A percentile compares a stretch with the other conserved stretches of the same genome.
Evolutionary conservation across 2,329 filamentous ascomycete genomes (phyloP).

Genomic region (Periconia sp.): DNA sequence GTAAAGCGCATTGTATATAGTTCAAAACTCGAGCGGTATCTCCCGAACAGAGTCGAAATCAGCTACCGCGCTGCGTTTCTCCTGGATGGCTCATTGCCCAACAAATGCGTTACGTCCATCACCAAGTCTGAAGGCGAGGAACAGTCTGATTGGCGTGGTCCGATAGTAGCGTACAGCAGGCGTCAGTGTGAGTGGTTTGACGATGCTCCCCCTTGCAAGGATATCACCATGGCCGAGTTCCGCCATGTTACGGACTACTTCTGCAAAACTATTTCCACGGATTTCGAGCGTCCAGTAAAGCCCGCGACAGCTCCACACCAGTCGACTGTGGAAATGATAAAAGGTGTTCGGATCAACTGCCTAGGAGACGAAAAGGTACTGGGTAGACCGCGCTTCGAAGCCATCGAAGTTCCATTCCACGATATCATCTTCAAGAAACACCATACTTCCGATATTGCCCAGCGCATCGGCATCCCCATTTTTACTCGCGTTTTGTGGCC

Average conservation of each 20-base stretch:
- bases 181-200: not conserved
- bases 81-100: not conserved
- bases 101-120: not conserved
- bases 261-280: not conserved
- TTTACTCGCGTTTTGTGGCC: not conserved
- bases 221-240: not conserved
- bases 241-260: not conserved
- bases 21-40: no score
- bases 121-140: not conserved
- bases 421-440: not conserved
- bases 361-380: not conserved
- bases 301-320: no score
- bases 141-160: not conserved
- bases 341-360: not conserved
- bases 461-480: not conserved
- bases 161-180: not conserved
- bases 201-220: not conserved
- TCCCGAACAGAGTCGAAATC: not conserved
- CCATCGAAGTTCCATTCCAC: not conserved
- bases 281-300: not conserved
- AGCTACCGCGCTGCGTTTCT: not conserved
- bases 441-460: not conserved
- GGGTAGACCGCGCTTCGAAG: not conserved
- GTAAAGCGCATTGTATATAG: no score
- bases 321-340: not conserved